These are phyloP conservation scores for Xylaria telfairii DNA, from an alignment of 495 filamentous ascomycete species.

Conservation along the genomic window DNA sequence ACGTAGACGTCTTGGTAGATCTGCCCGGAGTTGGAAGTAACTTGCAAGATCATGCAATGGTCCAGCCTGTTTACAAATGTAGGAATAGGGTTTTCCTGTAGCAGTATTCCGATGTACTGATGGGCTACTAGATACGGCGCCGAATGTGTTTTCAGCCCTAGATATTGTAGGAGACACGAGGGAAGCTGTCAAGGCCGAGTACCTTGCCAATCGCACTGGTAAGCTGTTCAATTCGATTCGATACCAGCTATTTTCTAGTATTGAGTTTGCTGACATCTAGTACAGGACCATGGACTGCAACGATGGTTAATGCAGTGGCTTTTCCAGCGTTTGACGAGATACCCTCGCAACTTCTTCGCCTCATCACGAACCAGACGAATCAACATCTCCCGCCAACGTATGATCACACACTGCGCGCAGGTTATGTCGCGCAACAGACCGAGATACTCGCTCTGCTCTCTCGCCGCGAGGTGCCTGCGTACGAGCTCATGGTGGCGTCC, in stretches of 20 bases:
- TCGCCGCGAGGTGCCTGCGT: conserved; percentile 42
- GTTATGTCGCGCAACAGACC: conserved; percentile 46
- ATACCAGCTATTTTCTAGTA: neutral
- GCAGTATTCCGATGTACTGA: conserved; percentile 23
- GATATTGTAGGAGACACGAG: conserved; percentile 42
- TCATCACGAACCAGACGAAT: conserved; percentile 9
- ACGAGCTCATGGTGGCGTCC: conserved; percentile 50
- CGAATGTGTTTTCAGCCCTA: conserved; percentile 40
- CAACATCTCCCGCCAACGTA: conserved; percentile 41
- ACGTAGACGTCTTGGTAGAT: conserved; percentile 39
- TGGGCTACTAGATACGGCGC: conserved; percentile 37
- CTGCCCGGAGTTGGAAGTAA: conserved; percentile 51
- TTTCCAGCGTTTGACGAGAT: conserved; percentile 45
- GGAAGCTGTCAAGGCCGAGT: conserved; percentile 35
- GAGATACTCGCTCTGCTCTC: conserved; percentile 43
- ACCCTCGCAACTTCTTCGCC: conserved; percentile 33
- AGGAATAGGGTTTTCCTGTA: conserved; percentile 17
- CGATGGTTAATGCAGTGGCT: conserved; percentile 47
- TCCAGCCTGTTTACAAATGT: conserved; percentile 47
- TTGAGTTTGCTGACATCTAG: conserved; percentile 17
- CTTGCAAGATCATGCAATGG: conserved; percentile 46
- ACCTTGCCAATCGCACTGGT: conserved; percentile 45
- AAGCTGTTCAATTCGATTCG: conserved; percentile 1
- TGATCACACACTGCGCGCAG: conserved; percentile 46
- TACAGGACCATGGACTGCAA: conserved; percentile 49